A percentile compares a stretch with the other conserved stretches of the same genome.
These are phyloP conservation scores for Lichtheimia ramosa DNA, from an alignment of 371 early-diverging fungal genomes.

Conservation along the genomic window DNA sequence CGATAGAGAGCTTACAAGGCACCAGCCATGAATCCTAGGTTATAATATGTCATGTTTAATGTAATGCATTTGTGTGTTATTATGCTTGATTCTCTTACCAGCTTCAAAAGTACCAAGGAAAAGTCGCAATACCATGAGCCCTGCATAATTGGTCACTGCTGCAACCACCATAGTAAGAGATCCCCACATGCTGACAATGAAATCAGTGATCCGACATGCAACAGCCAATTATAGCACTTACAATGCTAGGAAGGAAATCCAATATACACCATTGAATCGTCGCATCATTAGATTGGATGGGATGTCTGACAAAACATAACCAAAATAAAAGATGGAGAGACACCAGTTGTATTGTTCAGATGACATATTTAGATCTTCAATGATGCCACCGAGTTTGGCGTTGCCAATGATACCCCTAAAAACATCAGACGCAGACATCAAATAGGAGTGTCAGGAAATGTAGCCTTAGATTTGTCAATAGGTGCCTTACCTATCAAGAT, in stretches of 20 bases:
- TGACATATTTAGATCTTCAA: constrained; percentile 26
- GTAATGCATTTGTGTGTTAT: not conserved
- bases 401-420: constrained; percentile 34
- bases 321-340: constrained; percentile 19
- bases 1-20: no score
- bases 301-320: constrained; percentile 33
- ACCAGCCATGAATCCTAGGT: not conserved
- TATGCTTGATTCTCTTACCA: constrained; percentile 5
- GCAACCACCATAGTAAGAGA: constrained; percentile 23
- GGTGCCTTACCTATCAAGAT: no score
- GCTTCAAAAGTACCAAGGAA: constrained; percentile 24
- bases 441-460: no score
- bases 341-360: constrained; percentile 19
- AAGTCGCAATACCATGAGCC: constrained; percentile 8
- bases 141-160: constrained; percentile 10
- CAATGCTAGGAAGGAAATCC: constrained; percentile 25
- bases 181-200: constrained; percentile 28
- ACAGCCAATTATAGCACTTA: constrained; percentile 7
- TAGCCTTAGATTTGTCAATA: no score
- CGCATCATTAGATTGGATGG: constrained; percentile 38
- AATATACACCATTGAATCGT: constrained; percentile 16
- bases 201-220: not conserved
- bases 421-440: no score
- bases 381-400: constrained; percentile 38
- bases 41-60: not conserved